Conservation (phyloP, 768 basidiomycete species). For the Phaeotremella fagi region DNA sequence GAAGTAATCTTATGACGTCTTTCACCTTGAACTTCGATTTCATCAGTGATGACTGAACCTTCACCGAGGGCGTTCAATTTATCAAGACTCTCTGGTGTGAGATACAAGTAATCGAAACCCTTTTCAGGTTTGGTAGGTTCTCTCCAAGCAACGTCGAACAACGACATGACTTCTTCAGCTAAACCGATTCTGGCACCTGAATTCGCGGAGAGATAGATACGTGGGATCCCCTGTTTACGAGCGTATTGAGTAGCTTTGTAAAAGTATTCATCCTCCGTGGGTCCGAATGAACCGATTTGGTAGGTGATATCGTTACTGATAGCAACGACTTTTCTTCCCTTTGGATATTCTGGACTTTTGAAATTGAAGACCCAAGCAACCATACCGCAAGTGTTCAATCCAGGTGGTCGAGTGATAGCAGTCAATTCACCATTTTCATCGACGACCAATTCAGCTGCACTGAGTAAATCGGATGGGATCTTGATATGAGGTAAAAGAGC, state of each 20-base stretch:
- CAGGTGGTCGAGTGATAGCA: constrained; percentile 86
- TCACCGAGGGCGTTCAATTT: constrained; percentile 82
- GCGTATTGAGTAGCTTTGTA: constrained; percentile 91
- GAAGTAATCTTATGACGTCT: constrained; percentile 89
- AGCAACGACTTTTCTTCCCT: constrained; percentile 79
- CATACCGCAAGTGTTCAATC: constrained; percentile 95
- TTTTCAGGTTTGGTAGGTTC: constrained; percentile 79
- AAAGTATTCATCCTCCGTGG: constrained; percentile 93
- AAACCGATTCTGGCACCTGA: constrained; percentile 95
- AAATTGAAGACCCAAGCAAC: constrained; percentile 95
- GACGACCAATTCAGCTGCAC: constrained; percentile 82
- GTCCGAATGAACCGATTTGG: constrained; percentile 98
- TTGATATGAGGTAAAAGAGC: constrained; percentile 67
- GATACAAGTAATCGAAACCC: constrained; percentile 91
- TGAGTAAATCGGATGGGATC: constrained; percentile 70
- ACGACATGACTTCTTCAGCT: constrained; percentile 79
- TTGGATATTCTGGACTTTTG: constrained; percentile 83
- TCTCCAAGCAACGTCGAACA: constrained; percentile 91
- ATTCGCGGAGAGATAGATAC: constrained; percentile 97
- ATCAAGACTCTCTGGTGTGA: constrained; percentile 84
- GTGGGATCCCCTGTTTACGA: constrained; percentile 77
- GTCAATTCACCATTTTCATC: constrained; percentile 87
- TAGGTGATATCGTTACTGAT: constrained; percentile 98
- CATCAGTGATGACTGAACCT: constrained; percentile 69
- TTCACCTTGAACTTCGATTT: constrained; percentile 82